phyloP scores from a whole-genome alignment of 805 yeast species.

The Candida peoriensis region DNA sequence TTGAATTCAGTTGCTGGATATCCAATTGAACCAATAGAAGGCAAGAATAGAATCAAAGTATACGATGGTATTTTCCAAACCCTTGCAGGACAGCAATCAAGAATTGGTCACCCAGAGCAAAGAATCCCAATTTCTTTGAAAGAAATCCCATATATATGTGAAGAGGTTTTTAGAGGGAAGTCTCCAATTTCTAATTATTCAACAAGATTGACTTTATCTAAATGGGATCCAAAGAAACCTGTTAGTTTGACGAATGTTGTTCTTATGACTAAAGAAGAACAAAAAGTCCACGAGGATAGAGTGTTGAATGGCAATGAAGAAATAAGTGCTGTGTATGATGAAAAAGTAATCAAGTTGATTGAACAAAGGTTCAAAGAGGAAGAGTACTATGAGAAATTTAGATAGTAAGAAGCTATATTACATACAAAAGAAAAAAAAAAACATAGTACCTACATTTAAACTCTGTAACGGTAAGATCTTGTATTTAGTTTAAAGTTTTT shows the following conservation, averaged over 20 bases:
- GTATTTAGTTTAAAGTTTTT: no score
- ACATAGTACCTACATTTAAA: neutral
- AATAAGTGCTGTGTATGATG: conserved; percentile 57
- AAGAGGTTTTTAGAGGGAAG: conserved; percentile 90
- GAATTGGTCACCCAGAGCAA: conserved; percentile 69
- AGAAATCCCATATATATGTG: conserved; percentile 80
- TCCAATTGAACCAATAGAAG: conserved; percentile 86
- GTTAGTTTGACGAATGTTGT: conserved; percentile 75
- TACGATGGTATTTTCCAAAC: conserved; percentile 82
- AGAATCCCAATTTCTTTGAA: conserved; percentile 65
- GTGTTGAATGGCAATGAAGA: conserved; percentile 66
- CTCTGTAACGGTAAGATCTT: neutral
- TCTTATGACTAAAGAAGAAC: conserved; percentile 85
- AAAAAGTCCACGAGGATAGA: conserved; percentile 67
- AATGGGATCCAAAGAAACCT: conserved; percentile 75
- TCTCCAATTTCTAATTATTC: conserved; percentile 82
- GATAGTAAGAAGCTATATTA: conserved; percentile 16
- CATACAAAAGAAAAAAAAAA: neutral
- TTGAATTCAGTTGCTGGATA: conserved; percentile 80
- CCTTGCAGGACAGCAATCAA: conserved; percentile 80
- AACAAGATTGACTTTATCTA: conserved; percentile 71
- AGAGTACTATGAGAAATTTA: conserved; percentile 58
- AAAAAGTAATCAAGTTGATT: conserved; percentile 52
- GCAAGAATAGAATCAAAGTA: conserved; percentile 78
- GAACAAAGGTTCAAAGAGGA: conserved; percentile 71